Conservation (phyloP, 2,329 filamentous ascomycete species). For the Aspergillus terreus region DNA sequence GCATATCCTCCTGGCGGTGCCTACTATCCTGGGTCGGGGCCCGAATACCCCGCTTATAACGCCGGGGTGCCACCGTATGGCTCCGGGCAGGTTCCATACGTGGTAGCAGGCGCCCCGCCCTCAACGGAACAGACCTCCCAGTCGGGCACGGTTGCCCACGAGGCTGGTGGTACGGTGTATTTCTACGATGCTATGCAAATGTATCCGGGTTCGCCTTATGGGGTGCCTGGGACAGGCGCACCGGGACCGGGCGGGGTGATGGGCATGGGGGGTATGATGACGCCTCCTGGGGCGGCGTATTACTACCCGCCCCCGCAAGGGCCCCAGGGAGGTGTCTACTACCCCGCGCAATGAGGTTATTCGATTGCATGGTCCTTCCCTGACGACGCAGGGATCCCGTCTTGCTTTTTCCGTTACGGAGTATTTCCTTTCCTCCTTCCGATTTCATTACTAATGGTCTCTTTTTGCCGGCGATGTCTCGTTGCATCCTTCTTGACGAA, state of each 20-base stretch:
- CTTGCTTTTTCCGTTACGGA: neutral
- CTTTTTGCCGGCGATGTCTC: neutral
- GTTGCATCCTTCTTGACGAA: neutral
- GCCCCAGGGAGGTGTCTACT: conserved; percentile 61
- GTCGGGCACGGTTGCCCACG: conserved; percentile 67
- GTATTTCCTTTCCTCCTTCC: neutral
- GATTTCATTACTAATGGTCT: neutral
- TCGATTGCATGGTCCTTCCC: neutral
- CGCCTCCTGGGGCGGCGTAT: conserved; percentile 52
- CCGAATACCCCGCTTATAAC: conserved; percentile 41
- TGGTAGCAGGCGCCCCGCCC: conserved; percentile 24
- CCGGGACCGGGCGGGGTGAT: conserved; percentile 53
- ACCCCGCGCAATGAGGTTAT: conserved; percentile 37
- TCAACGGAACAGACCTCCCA: conserved; percentile 43
- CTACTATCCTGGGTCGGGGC: conserved; percentile 60
- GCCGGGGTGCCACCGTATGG: conserved; percentile 55
- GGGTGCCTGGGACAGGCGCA: conserved; percentile 43
- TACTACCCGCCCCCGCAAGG: conserved; percentile 47
- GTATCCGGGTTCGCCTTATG: conserved; percentile 42
- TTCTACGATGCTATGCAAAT: conserved; percentile 83
- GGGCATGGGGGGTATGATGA: conserved; percentile 78
- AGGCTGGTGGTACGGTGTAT: conserved; percentile 93
- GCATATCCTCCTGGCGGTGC: conserved; percentile 58
- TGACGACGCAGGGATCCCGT: neutral
- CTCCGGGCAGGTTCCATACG: conserved; percentile 44